Conservation (phyloP, 2,329 filamentous ascomycete genomes). For the Phialocephala sp. region DNA sequence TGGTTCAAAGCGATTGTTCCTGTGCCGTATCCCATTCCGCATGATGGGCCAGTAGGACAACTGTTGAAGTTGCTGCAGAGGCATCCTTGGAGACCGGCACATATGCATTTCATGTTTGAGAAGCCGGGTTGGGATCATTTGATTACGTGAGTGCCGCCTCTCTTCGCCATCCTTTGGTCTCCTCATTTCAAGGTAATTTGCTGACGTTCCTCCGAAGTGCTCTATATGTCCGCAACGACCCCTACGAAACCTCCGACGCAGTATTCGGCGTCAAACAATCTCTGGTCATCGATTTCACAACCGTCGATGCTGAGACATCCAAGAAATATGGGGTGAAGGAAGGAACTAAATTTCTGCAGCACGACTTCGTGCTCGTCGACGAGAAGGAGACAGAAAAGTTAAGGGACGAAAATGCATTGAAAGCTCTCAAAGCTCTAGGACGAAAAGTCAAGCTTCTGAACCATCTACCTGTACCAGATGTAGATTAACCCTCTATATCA, state of each 20-base stretch:
- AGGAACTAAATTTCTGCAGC: constrained; percentile 66
- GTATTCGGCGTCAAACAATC: constrained; percentile 89
- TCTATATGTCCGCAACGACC: constrained; percentile 77
- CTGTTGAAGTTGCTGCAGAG: constrained; percentile 68
- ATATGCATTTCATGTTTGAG: constrained; percentile 90
- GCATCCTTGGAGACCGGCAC: constrained; percentile 78
- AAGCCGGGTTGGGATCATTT: constrained; percentile 79
- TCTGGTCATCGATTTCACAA: constrained; percentile 69
- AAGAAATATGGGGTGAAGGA: constrained; percentile 67
- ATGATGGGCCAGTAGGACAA: constrained; percentile 83
- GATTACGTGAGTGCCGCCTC: constrained; percentile 69
- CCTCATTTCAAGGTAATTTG: not conserved
- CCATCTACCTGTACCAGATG: constrained; percentile 76
- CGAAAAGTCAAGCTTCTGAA: constrained; percentile 73
- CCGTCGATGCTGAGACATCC: constrained; percentile 58
- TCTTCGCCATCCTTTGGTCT: constrained; percentile 42
- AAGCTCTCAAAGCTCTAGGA: constrained; percentile 59
- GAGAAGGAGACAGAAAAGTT: constrained; percentile 71
- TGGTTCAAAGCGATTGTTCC: constrained; percentile 88
- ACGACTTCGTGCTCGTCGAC: constrained; percentile 80
- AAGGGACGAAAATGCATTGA: constrained; percentile 68
- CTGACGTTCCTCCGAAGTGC: constrained; percentile 55
- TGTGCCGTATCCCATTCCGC: constrained; percentile 83
- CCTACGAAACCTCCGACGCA: constrained; percentile 82
- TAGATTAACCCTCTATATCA: constrained; percentile 46